Base-by-base conservation (phyloP, 345 rosid species). In the Eucalyptus cloeziana region DNA sequence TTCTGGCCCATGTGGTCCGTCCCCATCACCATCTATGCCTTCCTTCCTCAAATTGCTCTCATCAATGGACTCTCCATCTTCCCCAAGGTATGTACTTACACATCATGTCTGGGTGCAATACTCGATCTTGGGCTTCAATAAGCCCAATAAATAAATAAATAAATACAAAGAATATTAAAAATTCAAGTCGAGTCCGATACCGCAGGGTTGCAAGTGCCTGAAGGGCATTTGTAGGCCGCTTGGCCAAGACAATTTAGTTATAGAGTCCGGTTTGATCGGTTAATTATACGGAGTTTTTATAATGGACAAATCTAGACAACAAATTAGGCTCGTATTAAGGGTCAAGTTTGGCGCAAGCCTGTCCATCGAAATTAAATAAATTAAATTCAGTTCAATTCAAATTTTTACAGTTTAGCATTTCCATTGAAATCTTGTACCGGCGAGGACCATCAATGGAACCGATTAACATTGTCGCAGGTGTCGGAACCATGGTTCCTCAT, bases 41-140 rank as follows among this genome's bases (percentile, higher is more conserved):
- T 95, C 64, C 88, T 96, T 64, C 99, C 99, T 13, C 98, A 94
- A 67, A 89, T 97, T 5, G 95, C 96, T 52, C 93, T 95, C 50
- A 69, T 96, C 87, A 88, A 90, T 25, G 91, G 93, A 37, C 89
- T 93, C 69, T 88, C 81, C 44, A 86, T 96, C 80, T 93, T 87
- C 76, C 89, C 86, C 13, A 88, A 79, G 86, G 86, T 88, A 69
- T 49, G 33, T 56, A 40, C 17, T 49, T 6, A 51, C 6, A 7
- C 24, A 49, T 30, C 25, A 15, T 86, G 87, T 49, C 56, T 16
- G 79, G 40, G 22, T 67, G 79, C 79, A 67, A 67, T 16, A 16
- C 79, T 67, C 40, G 79, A 67, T 67, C 79, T 67, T 16, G 79
- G 79, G n/a, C 27, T 25, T 58, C 4, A 25, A 12, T 49, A 49